These are phyloP conservation scores for Tetraselmis striata DNA, from an alignment of 139 green algal genomes.

Conservation along the genomic window DNA sequence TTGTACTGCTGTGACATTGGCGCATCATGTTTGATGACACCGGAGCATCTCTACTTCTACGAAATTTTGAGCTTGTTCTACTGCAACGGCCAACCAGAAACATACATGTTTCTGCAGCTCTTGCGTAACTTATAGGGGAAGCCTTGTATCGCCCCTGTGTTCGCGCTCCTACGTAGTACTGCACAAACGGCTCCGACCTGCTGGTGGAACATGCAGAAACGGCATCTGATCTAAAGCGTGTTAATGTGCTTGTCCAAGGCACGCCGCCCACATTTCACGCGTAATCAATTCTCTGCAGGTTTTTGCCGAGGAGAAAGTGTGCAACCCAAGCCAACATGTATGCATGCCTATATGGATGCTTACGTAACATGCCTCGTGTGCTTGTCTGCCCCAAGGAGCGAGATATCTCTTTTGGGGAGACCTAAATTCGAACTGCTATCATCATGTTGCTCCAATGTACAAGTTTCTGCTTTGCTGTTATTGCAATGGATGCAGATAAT, in stretches of 20 bases:
- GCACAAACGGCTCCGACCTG: background rate
- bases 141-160: background rate
- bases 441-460: background rate
- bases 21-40: background rate
- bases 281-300: too few relatives aligned
- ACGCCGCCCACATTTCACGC: too few relatives aligned
- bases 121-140: background rate
- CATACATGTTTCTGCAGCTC: background rate
- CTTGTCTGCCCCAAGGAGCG: too few relatives aligned
- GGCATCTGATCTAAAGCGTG: background rate
- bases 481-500: background rate
- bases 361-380: too few relatives aligned
- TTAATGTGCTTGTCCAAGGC: background rate
- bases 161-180: background rate
- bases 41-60: background rate
- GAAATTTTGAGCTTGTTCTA: background rate
- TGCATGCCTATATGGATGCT: too few relatives aligned
- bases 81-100: background rate
- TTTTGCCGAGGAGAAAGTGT: too few relatives aligned
- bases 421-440: background rate
- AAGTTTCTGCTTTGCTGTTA: background rate
- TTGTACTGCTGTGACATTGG: too few relatives aligned
- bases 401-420: background rate
- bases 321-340: too few relatives aligned
- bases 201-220: background rate